Conservation (phyloP, 176 grass and related monocot genomes). For the Juncus effusus region DNA sequence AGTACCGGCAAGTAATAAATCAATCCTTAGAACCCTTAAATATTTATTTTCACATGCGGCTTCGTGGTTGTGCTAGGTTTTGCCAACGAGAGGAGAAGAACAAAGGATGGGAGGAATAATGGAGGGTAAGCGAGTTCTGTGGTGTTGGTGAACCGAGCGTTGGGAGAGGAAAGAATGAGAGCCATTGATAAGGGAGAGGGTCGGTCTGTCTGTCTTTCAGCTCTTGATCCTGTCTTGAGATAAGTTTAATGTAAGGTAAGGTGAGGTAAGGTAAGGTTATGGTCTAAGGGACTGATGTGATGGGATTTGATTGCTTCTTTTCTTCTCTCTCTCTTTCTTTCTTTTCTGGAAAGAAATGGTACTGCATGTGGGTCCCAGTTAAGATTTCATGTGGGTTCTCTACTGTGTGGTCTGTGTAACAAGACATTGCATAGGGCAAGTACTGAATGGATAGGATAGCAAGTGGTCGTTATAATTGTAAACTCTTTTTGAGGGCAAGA, state of each 20-base stretch:
- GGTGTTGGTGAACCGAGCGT: constrained; percentile 23
- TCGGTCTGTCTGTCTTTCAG: too few relatives aligned
- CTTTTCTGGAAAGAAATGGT: neutral
- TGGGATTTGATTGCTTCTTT: too few relatives aligned
- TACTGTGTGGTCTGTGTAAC: neutral
- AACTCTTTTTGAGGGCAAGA: too few relatives aligned
- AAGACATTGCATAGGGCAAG: too few relatives aligned
- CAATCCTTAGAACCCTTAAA: too few relatives aligned
- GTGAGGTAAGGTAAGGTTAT: too few relatives aligned
- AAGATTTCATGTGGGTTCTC: neutral
- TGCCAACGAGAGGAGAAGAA: neutral
- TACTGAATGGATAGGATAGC: too few relatives aligned
- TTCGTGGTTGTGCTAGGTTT: neutral
- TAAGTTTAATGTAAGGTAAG: neutral
- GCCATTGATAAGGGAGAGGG: constrained; percentile 28
- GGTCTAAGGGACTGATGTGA: neutral
- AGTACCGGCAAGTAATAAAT: too few relatives aligned
- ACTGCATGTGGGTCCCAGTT: neutral
- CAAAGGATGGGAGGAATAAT: neutral
- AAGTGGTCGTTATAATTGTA: too few relatives aligned
- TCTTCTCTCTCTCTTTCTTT: neutral
- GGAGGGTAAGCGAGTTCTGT: neutral
- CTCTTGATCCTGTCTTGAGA: too few relatives aligned
- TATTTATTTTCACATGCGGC: too few relatives aligned
- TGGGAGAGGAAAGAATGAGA: constrained; percentile 14